Evolutionary conservation across 257 asterid species (phyloP).

Genomic region (Solanum pinnatisectum): DNA sequence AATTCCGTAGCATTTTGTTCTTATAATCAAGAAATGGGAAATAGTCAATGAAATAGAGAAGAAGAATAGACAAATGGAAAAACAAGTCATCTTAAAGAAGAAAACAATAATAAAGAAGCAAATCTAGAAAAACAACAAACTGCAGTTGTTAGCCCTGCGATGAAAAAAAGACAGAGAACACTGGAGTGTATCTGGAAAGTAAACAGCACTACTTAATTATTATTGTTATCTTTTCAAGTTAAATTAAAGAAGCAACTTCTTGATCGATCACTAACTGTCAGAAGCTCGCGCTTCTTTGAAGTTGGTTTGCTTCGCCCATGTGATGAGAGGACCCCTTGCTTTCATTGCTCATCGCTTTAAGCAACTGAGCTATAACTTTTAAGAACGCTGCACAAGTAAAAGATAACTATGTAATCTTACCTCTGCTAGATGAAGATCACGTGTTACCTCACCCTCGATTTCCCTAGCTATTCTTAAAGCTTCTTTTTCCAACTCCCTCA

Average conservation of each 20-base stretch:
- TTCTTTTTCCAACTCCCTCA: slow-evolving; percentile 77
- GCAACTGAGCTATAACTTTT: neutral
- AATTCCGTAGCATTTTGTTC: neutral
- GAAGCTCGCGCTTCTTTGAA: neutral
- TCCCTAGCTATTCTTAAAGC: slow-evolving; percentile 80
- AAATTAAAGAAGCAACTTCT: too few species aligned
- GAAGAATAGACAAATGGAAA: neutral
- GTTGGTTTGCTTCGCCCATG: neutral
- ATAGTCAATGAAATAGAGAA: neutral
- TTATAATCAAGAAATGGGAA: neutral
- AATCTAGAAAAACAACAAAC: neutral
- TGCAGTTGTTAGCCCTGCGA: neutral
- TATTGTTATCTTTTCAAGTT: neutral
- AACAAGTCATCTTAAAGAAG: neutral
- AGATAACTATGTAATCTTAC: slow-evolving; percentile 22
- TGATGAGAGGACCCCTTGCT: neutral
- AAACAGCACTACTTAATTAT: neutral
- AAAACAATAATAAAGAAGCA: neutral
- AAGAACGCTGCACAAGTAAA: neutral
- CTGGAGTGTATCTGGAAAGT: neutral
- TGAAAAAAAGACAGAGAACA: neutral
- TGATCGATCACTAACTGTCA: neutral
- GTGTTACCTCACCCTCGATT: slow-evolving; percentile 88
- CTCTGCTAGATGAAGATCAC: slow-evolving; percentile 94
- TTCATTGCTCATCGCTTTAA: neutral